Evolutionary conservation across 2,329 filamentous ascomycete species (phyloP).

Genomic region (Alternaria longipes): DNA sequence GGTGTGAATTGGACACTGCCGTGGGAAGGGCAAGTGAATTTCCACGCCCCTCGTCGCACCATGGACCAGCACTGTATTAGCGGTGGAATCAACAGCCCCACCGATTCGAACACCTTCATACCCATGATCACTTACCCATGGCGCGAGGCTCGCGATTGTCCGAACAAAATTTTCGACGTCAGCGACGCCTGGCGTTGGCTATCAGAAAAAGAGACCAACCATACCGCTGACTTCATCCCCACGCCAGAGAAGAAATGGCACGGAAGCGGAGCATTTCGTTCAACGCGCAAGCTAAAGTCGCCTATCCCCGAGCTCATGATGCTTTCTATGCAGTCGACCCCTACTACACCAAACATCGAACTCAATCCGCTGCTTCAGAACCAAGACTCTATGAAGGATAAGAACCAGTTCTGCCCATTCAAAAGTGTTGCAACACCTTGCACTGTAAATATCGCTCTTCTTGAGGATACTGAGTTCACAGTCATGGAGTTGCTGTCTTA

Average conservation of each 20-base stretch:
- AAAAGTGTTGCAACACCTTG: slow-evolving; percentile 27
- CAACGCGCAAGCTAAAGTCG: slow-evolving; percentile 8
- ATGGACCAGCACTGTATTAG: background rate
- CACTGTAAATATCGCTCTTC: slow-evolving; percentile 21
- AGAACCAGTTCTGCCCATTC: slow-evolving; percentile 21
- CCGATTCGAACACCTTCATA: background rate
- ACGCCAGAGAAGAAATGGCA: background rate
- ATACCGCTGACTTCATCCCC: background rate
- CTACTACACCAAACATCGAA: background rate
- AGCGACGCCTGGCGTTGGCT: background rate
- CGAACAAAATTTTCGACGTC: background rate
- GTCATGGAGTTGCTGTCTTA: slow-evolving; percentile 26
- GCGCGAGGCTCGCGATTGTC: background rate
- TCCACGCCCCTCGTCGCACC: background rate
- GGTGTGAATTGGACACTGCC: slow-evolving; percentile 22
- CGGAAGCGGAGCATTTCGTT: background rate
- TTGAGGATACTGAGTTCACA: slow-evolving; percentile 26
- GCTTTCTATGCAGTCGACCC: background rate
- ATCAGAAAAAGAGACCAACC: background rate
- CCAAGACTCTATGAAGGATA: slow-evolving; percentile 7
- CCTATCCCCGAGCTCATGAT: slow-evolving; percentile 28
- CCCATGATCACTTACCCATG: background rate
- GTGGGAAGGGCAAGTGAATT: slow-evolving; percentile 11
- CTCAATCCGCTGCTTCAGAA: slow-evolving; percentile 1
- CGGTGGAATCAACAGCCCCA: background rate